Evolutionary conservation across 1,139 yeast genomes (phyloP).

Genomic region (Candida frijolesensis): DNA sequence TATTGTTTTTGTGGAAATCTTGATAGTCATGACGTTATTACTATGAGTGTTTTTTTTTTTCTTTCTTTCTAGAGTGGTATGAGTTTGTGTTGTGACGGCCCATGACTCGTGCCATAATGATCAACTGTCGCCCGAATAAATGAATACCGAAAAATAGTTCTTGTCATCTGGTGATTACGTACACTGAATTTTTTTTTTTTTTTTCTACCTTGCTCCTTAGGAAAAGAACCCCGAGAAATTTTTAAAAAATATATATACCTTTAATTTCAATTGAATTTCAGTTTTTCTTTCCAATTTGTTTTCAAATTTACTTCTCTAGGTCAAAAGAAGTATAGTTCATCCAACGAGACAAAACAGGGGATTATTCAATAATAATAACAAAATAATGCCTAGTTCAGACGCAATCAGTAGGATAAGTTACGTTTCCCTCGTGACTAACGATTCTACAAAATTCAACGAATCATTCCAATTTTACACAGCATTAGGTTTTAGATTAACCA

Average conservation of each 20-base stretch:
- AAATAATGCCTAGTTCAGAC: conserved; percentile 12
- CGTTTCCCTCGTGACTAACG: conserved; percentile 61
- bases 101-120: not conserved
- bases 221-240: conserved; percentile 2
- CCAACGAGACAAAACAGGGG: not conserved
- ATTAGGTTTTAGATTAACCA: conserved; percentile 62
- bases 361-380: not conserved
- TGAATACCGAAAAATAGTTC: not conserved
- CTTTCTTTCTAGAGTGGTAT: not conserved
- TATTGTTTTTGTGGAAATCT: conserved; percentile 8
- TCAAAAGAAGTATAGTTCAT: not conserved
- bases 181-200: not conserved
- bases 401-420: conserved; percentile 35
- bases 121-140: conserved; percentile 6
- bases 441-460: conserved; percentile 45
- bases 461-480: conserved; percentile 54
- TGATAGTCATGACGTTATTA: conserved; percentile 10
- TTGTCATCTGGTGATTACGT: conserved; percentile 7
- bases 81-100: not conserved
- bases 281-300: not conserved
- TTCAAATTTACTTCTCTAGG: not conserved
- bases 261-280: not conserved
- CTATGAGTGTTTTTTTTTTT: conserved; percentile 1
- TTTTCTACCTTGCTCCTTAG: not conserved
- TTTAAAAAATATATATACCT: conserved; percentile 1